Evolutionary conservation across 441 rosid species (phyloP), one percentile per base, ranked within the genome.

Genomic region (Macaranga tanarius): DNA sequence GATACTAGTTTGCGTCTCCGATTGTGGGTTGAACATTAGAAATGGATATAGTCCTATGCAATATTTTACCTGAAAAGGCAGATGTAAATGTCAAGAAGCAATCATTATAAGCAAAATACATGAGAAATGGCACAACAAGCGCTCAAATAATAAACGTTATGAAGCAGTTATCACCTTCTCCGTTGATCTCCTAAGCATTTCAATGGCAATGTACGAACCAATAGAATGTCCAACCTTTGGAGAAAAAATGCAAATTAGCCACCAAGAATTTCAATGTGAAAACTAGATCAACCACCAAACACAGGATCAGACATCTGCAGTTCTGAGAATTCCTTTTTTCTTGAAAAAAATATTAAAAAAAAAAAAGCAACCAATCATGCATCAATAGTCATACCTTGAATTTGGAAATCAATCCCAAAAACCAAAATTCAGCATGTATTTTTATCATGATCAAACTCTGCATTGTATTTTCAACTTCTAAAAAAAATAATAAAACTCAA

Each of bases 191-290:
- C 67, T 85, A 31, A 89, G 73, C 59, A 85, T 81, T 72, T 89
- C 91, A 77, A 89, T 74, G 48, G 84, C 70, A 69, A 94, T 90
- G 76, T 88, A 85, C n/a, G 93, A 79, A 62, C 97, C 98, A 71
- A 92, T 89, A 65, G 97, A 94, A 73, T 94, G 97, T 48, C 90
- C 96, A 81, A 92, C 92, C 97, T 92, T 78, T 72, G 72, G 69
- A 78, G 54, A 77, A 75, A 70, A 44, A 73, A 51, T 19, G 47
- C 22, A 78, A 59, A 54, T 75, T 38, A 78, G 71, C 26, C 42
- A 59, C 70, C 48, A 28, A 61, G 8, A 42, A 57, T 48, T 57
- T 70, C 57, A 66, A 42, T 31, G 62, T 8, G 6, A 59, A 63
- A 77, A 72, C 57, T 20, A 22, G 10, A 66, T 60, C 44, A 55